Base-by-base conservation (phyloP, 306 rosid genomes). In the Astragalus glycyphyllos region DNA sequence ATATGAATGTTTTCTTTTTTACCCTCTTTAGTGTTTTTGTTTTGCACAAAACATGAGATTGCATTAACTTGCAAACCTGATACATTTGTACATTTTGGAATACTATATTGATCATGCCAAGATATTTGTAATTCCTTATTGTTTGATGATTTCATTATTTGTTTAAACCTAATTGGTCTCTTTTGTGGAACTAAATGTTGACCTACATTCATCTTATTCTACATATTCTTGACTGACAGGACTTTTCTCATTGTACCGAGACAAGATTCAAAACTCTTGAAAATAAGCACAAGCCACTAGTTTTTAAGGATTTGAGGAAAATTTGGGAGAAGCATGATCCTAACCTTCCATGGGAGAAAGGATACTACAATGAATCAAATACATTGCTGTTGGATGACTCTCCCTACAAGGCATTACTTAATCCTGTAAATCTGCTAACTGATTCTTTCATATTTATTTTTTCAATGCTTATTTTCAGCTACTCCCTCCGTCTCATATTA, bases 301-400 rank as follows among this genome's bases (percentile, higher is more conserved):
- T 90, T 55, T 90, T 90, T 26, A 92, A 92, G 85, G 97, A 92
- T 40, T 58, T 92, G 73, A 88, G 87, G 70, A 90, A 68, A 82
- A 59, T 92, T 65, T 92, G 98, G 96, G 90, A 88, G 68, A 88
- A 88, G 53, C 82, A 82, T 6, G 92, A 88, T 71, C 85, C 88
- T 17, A 56, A 55, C 84, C 91, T 88, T 85, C 96, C 91, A 9
- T 92, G 96, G 96, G 83, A 83, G 77, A 84, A 77, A 44, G 97
- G 96, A 14, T 80, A 79, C 57, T 92, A 77, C 47, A 74, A 85
- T 16, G 86, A 86, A 83, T 77, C 87, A n/a, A 92, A 92, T 34
- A 90, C 98, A 0, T 68, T 90, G 73, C 74, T 92, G 69, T 48
- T 92, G 84, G 98, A 92, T 75, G 98, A 92, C 83, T 92, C 98